Percentiles rank a stretch among this genome's conserved stretches.
Conservation (phyloP, 2,329 filamentous ascomycete species). For the Claviceps sp. region DNA sequence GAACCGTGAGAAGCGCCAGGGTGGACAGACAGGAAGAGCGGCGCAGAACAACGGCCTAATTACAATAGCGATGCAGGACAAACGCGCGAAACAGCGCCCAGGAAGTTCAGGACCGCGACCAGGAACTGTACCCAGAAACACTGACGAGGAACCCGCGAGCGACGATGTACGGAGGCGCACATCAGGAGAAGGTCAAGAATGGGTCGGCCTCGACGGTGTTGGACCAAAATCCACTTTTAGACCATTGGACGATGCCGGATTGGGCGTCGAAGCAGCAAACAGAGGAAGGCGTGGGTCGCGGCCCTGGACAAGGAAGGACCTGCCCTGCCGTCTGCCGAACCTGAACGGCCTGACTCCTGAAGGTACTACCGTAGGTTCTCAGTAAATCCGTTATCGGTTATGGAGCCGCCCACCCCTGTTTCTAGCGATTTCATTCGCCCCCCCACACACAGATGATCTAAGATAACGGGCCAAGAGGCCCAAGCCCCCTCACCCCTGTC, state of each 20-base stretch:
- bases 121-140: not conserved
- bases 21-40: not conserved
- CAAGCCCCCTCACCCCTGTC: too few species aligned
- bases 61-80: not conserved
- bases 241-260: not conserved
- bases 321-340: not conserved
- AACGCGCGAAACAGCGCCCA: not conserved
- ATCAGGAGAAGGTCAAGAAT: not conserved
- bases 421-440: too few species aligned
- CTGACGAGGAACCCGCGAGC: too few species aligned
- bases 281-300: not conserved
- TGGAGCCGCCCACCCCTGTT: too few species aligned
- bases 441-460: too few species aligned
- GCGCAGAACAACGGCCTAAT: not conserved
- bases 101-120: not conserved
- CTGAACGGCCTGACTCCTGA: not conserved
- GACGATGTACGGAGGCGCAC: not conserved
- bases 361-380: too few species aligned
- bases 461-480: too few species aligned
- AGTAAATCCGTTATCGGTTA: too few species aligned
- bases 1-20: not conserved
- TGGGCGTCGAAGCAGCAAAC: not conserved
- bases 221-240: constrained; percentile 1
- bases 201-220: constrained; percentile 4
- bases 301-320: not conserved